Percentiles rank a stretch among this genome's conserved stretches.
Evolutionary conservation across 208 protist genomes (phyloP).

Genomic region (Trypanosoma conorhini): DNA sequence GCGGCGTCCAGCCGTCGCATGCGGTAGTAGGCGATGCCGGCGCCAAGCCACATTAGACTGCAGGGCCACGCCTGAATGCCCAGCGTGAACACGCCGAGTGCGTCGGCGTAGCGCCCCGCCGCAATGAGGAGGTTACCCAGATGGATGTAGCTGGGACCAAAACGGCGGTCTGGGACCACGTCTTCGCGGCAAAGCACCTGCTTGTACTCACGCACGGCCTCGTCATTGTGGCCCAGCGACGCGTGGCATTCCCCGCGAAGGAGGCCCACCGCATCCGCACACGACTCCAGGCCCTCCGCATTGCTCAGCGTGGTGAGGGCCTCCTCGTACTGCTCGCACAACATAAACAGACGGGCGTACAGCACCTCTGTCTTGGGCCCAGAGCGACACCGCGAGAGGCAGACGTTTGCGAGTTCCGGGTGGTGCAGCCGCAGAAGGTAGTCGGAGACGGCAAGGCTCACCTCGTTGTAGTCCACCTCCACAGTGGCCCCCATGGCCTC

Average conservation of each 20-base stretch:
- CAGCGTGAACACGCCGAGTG: constrained; percentile 71
- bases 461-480: constrained; percentile 27
- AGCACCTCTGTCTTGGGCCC: constrained; percentile 54
- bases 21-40: constrained; percentile 87
- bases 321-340: constrained; percentile 71
- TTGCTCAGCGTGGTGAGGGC: constrained; percentile 48
- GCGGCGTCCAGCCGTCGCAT: constrained; percentile 54
- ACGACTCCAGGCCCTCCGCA: constrained; percentile 6
- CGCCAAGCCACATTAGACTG: constrained; percentile 85
- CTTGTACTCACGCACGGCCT: constrained; percentile 64
- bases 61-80: constrained; percentile 76
- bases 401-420: constrained; percentile 72
- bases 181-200: constrained; percentile 44
- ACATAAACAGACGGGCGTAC: constrained; percentile 76
- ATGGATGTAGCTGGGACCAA: constrained; percentile 55
- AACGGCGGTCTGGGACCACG: constrained; percentile 11
- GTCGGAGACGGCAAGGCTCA: constrained; percentile 38
- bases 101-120: constrained; percentile 69
- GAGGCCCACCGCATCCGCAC: constrained; percentile 46
- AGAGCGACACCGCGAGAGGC: constrained; percentile 52
- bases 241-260: constrained; percentile 66
- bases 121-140: constrained; percentile 82
- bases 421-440: constrained; percentile 70
- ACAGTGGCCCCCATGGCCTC: constrained; percentile 37
- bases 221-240: constrained; percentile 46